Conservation (phyloP, 2,329 filamentous ascomycete genomes). For the Claviceps lovelessii region DNA sequence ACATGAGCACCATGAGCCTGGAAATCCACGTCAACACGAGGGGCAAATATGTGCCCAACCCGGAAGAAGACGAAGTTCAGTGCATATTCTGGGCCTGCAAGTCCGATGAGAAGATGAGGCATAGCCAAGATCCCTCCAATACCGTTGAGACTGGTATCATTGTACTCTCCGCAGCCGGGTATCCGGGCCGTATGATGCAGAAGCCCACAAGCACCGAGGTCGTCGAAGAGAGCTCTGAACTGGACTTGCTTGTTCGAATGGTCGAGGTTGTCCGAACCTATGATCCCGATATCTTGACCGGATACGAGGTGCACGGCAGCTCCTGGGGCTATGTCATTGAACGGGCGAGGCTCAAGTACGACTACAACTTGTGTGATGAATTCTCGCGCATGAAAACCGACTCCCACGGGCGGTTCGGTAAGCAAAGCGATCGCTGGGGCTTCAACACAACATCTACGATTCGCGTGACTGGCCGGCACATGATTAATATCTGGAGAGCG, state of each 20-base stretch:
- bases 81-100: conserved; percentile 86
- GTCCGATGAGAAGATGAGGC: conserved; percentile 42
- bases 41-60: conserved; percentile 68
- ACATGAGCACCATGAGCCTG: conserved; percentile 93
- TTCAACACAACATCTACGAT: conserved; percentile 90
- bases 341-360: conserved; percentile 70
- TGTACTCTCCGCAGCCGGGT: conserved; percentile 49
- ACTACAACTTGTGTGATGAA: conserved; percentile 81
- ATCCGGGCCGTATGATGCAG: conserved; percentile 44
- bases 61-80: conserved; percentile 75
- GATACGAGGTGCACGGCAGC: conserved; percentile 83
- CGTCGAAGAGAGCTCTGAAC: conserved; percentile 61
- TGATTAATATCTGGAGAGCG: conserved; percentile 94
- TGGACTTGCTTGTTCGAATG: conserved; percentile 73
- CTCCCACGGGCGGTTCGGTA: conserved; percentile 71
- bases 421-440: conserved; percentile 79
- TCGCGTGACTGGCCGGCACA: conserved; percentile 80
- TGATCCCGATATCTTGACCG: conserved; percentile 87
- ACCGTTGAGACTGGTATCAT: conserved; percentile 55
- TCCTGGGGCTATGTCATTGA: conserved; percentile 97
- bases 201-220: conserved; percentile 50
- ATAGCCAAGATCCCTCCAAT: conserved; percentile 28
- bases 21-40: conserved; percentile 86
- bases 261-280: conserved; percentile 70
- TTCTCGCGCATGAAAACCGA: conserved; percentile 78